Evolutionary conservation across 495 filamentous ascomycete species (phyloP), one percentile per base, ranked within the genome.

Genomic region (Pyrenula massariospora): DNA sequence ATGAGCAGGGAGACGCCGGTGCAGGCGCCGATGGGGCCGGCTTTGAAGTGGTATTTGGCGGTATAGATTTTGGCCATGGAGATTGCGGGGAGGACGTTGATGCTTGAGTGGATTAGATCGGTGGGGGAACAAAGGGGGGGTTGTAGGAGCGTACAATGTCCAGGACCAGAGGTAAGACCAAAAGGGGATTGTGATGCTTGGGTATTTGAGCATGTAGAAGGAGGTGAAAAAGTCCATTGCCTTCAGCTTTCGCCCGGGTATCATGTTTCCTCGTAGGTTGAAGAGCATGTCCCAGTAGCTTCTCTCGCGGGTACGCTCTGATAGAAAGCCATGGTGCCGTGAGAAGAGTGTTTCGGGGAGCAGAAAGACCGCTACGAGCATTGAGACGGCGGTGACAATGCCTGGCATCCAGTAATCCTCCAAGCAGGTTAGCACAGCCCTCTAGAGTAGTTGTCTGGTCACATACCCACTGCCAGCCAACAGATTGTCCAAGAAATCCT

Each of bases 281-380:
- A 59, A 54, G 58, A 67, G 59, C 19, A 63, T 63, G 12, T 54
- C 50, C 51, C 49, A 54, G 53, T 62, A 65, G 1, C 59, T 62
- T 12, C 51, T 54, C 10, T 55, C 57, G 10, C 58, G 31, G 48
- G 56, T 59, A 22, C 55, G 55, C 21, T 58, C 47, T 12, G 53
- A 25, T 20, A 56, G 25, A 20, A 51, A 36, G 0, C 59, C 31
- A 15, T 42, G 15, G 31, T 42, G 31, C 0, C 59, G 65, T 10
- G 58, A 59, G 55, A 61, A 70, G 1, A 68, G 60, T 12, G 67
- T 70, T 56, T 70, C 66, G 12, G 67, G 66, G 1, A 70, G 61
- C n/a, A 67, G 24, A 48, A 59, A 58, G 21, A 67, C 25, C 36
- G 57, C 56, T 19, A 66, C 15, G 5, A 63, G 51, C 50, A 58